A percentile compares a stretch with the other conserved stretches of the same genome.
Conservation (phyloP, 495 filamentous ascomycete genomes). For the Astrothelium macrocarpum region DNA sequence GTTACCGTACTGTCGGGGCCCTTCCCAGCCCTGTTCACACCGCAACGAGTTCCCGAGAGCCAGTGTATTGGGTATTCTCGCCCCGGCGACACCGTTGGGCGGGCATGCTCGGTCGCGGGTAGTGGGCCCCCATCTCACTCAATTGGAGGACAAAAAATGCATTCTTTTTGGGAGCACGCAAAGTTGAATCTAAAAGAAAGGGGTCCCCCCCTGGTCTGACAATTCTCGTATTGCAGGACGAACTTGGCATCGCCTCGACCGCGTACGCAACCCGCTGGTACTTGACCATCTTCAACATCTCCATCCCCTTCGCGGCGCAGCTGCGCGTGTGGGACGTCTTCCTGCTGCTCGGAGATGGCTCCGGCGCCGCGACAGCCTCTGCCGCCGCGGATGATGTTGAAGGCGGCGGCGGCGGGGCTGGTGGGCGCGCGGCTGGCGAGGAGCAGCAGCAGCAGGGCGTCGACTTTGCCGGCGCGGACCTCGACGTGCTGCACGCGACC, state of each 20-base stretch:
- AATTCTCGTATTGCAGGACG: slow-evolving; percentile 41
- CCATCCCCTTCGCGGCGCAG: slow-evolving; percentile 90
- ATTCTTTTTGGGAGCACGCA: too few relatives aligned
- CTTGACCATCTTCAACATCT: slow-evolving; percentile 94
- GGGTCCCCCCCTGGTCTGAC: neutral
- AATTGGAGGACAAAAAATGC: too few relatives aligned
- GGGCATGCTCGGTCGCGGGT: neutral
- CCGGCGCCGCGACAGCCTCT: slow-evolving; percentile 2
- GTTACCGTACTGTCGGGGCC: neutral
- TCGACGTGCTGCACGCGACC: slow-evolving; percentile 86
- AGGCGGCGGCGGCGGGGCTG: slow-evolving; percentile 2
- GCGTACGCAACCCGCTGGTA: slow-evolving; percentile 97
- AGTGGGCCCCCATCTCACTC: slow-evolving; percentile 2
- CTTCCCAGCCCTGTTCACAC: neutral
- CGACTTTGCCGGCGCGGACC: slow-evolving; percentile 49
- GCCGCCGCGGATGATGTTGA: neutral
- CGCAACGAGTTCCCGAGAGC: neutral
- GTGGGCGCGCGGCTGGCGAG: too few relatives aligned
- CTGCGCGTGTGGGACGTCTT: slow-evolving; percentile 99
- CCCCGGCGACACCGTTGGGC: neutral
- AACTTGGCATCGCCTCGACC: slow-evolving; percentile 74
- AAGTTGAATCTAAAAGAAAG: neutral
- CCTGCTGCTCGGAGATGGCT: slow-evolving; percentile 81
- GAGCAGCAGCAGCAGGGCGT: too few relatives aligned
- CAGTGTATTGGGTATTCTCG: neutral